Conservation (phyloP, 345 rosid species). For the Xanthoceras sorbifolium region DNA sequence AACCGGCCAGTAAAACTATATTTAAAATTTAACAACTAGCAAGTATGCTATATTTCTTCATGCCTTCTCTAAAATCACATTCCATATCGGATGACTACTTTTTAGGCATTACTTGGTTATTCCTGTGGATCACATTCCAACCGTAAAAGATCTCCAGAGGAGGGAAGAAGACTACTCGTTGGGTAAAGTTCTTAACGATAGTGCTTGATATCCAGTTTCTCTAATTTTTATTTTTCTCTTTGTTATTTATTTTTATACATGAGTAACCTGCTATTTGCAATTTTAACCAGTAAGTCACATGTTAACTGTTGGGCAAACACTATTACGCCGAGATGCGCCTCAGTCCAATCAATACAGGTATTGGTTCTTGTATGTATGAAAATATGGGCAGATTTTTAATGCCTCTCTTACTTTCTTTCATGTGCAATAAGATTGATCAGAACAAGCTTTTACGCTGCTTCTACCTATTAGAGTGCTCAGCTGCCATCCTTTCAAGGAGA, state of each 20-base stretch:
- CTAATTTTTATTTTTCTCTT: neutral
- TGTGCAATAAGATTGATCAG: neutral
- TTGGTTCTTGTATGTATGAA: constrained; percentile 10
- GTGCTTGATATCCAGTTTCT: neutral
- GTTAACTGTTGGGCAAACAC: constrained; percentile 70
- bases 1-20: neutral
- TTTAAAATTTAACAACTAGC: neutral
- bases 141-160: constrained; percentile 64
- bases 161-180: constrained; percentile 70
- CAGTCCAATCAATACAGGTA: constrained; percentile 57
- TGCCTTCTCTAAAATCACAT: neutral
- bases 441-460: neutral
- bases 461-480: neutral
- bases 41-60: too few species aligned
- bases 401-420: neutral
- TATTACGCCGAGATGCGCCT: constrained; percentile 67
- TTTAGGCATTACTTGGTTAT: constrained; percentile 85
- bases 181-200: constrained; percentile 37
- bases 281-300: constrained; percentile 64
- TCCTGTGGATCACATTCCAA: constrained; percentile 75
- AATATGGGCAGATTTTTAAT: neutral
- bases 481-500: neutral
- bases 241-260: neutral
- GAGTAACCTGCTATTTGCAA: constrained; percentile 6
- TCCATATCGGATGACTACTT: neutral